phyloP scores from a whole-genome alignment of 1,284 basidiomycete genomes.

The Vanrija pseudolonga region DNA sequence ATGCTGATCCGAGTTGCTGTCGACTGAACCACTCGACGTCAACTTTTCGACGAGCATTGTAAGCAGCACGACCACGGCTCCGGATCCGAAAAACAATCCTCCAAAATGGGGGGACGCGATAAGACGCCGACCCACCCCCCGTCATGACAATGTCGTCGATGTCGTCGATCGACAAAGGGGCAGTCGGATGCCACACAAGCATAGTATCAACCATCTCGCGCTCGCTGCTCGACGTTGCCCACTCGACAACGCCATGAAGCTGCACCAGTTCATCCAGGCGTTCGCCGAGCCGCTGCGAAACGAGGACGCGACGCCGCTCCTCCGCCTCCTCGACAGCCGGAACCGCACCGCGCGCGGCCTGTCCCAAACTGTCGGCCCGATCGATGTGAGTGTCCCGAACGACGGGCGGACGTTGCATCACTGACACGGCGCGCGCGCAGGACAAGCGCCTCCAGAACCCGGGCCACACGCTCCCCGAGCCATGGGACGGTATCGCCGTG shows the following conservation, averaged over 20 bases:
- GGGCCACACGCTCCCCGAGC: slow-evolving; percentile 34
- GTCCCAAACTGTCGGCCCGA: slow-evolving; percentile 34
- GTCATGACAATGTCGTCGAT: no score
- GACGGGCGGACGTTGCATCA: background rate
- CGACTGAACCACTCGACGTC: background rate
- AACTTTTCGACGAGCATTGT: slow-evolving; percentile 1
- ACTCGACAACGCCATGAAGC: slow-evolving; percentile 32
- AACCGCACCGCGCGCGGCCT: slow-evolving; percentile 39
- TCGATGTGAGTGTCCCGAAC: slow-evolving; percentile 29
- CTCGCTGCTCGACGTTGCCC: no score
- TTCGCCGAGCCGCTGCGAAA: slow-evolving; percentile 33
- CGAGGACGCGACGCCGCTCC: slow-evolving; percentile 28
- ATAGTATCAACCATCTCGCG: no score
- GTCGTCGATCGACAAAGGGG: no score
- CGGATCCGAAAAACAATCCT: background rate
- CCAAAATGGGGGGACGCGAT: background rate
- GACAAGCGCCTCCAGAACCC: slow-evolving; percentile 33
- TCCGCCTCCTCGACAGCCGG: slow-evolving; percentile 30
- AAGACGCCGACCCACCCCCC: no score
- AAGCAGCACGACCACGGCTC: background rate
- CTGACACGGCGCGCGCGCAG: slow-evolving; percentile 20
- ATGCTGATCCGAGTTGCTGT: background rate
- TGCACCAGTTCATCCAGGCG: slow-evolving; percentile 37
- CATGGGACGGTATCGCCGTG: slow-evolving; percentile 44
- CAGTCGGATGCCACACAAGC: no score